Evolutionary conservation across 495 filamentous ascomycete species (phyloP).

Genomic region (Aspergillus sclerotioniger): DNA sequence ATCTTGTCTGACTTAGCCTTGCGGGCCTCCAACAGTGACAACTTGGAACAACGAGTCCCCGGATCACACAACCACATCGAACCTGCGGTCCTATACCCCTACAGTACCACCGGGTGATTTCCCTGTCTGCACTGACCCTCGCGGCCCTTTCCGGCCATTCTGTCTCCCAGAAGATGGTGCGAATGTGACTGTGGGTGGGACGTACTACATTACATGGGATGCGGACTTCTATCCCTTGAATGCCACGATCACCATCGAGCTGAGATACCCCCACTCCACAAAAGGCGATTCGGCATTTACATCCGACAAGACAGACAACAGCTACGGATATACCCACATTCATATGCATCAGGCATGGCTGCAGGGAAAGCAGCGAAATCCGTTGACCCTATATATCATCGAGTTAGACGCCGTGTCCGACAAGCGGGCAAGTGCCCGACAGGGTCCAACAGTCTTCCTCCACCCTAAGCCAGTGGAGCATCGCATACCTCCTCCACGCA

Average conservation of each 20-base stretch:
- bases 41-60: conserved; percentile 2
- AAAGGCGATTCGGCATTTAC: conserved; percentile 35
- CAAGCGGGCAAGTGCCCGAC: conserved; percentile 23
- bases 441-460: conserved; percentile 28
- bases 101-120: conserved; percentile 50
- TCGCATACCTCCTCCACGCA: conserved; percentile 24
- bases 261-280: conserved; percentile 31
- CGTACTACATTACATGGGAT: conserved; percentile 48
- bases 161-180: conserved; percentile 37
- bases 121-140: conserved; percentile 29
- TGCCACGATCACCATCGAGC: conserved; percentile 38
- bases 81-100: conserved; percentile 37
- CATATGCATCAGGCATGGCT: conserved; percentile 36
- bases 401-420: conserved; percentile 26
- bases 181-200: conserved; percentile 36
- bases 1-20: background rate
- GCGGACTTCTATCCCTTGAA: conserved; percentile 38
- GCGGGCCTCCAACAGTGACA: background rate
- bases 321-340: conserved; percentile 35
- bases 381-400: conserved; percentile 32
- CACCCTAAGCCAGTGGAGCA: conserved; percentile 24
- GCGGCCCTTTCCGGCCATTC: conserved; percentile 30
- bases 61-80: conserved; percentile 3
- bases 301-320: conserved; percentile 36
- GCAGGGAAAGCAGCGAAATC: conserved; percentile 28